Evolutionary conservation across 768 basidiomycete species (phyloP), one percentile per base, ranked within the genome.

Genomic region (Suillus ampliporus): DNA sequence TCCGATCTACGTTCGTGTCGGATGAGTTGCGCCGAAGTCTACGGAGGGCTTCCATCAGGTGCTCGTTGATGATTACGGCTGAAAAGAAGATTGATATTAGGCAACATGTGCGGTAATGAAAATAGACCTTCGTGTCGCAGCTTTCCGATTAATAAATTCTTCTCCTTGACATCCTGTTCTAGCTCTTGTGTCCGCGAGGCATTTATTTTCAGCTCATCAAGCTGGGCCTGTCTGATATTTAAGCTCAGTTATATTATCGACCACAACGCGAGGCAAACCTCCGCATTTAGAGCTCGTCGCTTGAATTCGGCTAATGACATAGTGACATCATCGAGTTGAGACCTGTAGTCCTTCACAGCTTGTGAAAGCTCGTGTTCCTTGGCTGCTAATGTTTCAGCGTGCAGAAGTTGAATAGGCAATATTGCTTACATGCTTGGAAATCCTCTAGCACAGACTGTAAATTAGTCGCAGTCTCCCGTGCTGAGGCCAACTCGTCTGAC

Each of bases 41-140:
- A 14, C 97, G 92, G n/a, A 99, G 85, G 4, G 97, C 97, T 76
- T 99, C 97, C 69, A 95, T 97, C 13, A 99, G 82, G 70, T 99
- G 97, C 72, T 99, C 97, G 67, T 99, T 99, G 73, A 96, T 89
- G 63, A 98, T 97, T 15, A 99, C 95, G 57, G 91, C 97, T 97
- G 66, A 14, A 23, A 23, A 10, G 38, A n/a, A 28, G 38, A 67
- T 61, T 34, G 51, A 58, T n/a, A 64, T 48, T 51, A 26, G 17
- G 37, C 23, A 23, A 44, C 57, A 41, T 28, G 26, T 48, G 35
- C 23, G 26, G 23, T 31, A 37, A 50, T 57, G 37, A 19, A 67
- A 43, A 74, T 79, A 38, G 65, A 95, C 96, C 88, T 84, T 99
- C 97, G 69, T 99, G 97, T 52, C 96, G 86, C 61, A 98, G 82